Conservation (phyloP, 2,329 filamentous ascomycete genomes). For the Fusarium ambrosium region DNA sequence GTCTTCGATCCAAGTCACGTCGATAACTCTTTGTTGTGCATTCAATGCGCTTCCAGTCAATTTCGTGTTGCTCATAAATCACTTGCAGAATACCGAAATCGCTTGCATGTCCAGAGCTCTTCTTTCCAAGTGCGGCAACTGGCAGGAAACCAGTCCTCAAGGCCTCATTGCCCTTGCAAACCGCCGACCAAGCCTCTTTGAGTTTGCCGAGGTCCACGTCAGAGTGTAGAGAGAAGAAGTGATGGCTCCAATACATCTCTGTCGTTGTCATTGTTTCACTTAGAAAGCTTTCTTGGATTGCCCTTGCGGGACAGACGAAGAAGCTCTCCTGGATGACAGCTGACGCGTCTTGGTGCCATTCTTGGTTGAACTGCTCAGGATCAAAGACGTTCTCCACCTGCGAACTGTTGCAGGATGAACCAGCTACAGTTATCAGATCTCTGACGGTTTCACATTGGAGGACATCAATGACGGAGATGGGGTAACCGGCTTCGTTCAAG, state of each 20-base stretch:
- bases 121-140: not conserved
- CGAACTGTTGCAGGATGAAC: not conserved
- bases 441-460: slow-evolving; percentile 12
- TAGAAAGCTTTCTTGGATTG: slow-evolving; percentile 5
- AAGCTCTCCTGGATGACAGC: slow-evolving; percentile 2
- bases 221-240: slow-evolving; percentile 1
- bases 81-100: not conserved
- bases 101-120: not conserved
- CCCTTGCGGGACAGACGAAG: slow-evolving; percentile 10
- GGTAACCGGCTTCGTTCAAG: slow-evolving; percentile 7
- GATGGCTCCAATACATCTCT: slow-evolving; percentile 14
- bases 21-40: slow-evolving; percentile 4
- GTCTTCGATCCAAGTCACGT: slow-evolving; percentile 3
- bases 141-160: slow-evolving; percentile 6
- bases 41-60: slow-evolving; percentile 7
- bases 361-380: slow-evolving; percentile 2
- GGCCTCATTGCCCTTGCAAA: slow-evolving; percentile 3
- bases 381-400: not conserved
- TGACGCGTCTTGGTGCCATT: slow-evolving; percentile 1
- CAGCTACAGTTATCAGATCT: not conserved
- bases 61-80: not conserved
- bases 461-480: slow-evolving; percentile 8
- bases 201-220: not conserved
- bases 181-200: not conserved
- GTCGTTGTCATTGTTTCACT: slow-evolving; percentile 7